These are phyloP conservation scores for Poteriospumella lacustris DNA, from an alignment of 108 stramenopile species.

Conservation along the genomic window DNA sequence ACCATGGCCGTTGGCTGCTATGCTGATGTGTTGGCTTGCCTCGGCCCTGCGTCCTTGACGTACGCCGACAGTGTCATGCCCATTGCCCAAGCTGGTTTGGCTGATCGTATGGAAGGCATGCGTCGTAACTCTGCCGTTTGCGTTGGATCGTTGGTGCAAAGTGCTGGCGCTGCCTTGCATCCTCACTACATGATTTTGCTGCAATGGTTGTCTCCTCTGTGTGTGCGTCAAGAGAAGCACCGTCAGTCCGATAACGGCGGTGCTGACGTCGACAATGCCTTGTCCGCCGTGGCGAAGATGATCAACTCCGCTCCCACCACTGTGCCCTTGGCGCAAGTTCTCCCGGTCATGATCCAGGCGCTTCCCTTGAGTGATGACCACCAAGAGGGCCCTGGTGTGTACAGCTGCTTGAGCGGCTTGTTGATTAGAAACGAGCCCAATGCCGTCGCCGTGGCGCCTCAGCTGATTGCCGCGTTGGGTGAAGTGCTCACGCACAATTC, in stretches of 20 bases:
- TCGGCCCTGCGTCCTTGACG: constrained; percentile 62
- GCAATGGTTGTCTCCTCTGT: neutral
- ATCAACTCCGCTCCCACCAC: neutral
- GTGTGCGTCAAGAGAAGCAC: neutral
- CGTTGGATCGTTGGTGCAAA: constrained; percentile 77
- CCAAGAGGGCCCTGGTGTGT: too few species aligned
- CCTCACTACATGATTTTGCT: too few species aligned
- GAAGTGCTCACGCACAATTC: too few species aligned
- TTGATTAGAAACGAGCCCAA: too few species aligned
- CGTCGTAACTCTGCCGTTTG: constrained; percentile 82
- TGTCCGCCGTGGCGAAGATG: neutral
- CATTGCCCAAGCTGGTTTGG: constrained; percentile 57
- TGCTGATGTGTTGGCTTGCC: constrained; percentile 82
- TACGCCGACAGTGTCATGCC: constrained; percentile 62
- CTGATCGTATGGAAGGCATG: constrained; percentile 54
- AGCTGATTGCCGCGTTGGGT: too few species aligned
- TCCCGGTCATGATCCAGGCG: too few species aligned
- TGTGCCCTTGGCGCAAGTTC: neutral
- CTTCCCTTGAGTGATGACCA: too few species aligned
- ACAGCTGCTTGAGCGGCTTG: too few species aligned
- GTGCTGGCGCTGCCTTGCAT: constrained; percentile 67
- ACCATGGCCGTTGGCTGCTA: constrained; percentile 89
- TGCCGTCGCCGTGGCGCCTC: too few species aligned
- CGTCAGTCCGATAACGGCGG: neutral
- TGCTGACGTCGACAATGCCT: neutral